These are phyloP conservation scores for Scytalidium lignicola DNA, from an alignment of 2,329 filamentous ascomycete genomes.

Conservation along the genomic window DNA sequence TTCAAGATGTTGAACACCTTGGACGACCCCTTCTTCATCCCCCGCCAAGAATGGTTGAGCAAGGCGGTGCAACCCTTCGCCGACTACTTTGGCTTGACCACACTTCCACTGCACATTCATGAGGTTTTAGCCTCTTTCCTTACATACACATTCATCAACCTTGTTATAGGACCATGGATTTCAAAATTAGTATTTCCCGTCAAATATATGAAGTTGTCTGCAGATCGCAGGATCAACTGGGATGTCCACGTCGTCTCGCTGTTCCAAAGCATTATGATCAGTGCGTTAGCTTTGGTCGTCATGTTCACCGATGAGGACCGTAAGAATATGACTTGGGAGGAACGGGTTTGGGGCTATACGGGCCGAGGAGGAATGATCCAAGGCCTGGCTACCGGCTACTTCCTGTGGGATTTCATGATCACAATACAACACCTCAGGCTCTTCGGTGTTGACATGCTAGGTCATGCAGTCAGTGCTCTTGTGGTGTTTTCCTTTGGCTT, in stretches of 20 bases:
- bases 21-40: conserved; percentile 65
- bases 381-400: conserved; percentile 74
- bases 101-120: conserved; percentile 72
- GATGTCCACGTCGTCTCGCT: conserved; percentile 83
- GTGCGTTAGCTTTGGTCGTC: conserved; percentile 66
- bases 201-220: conserved; percentile 57
- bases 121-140: conserved; percentile 63
- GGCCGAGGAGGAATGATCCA: conserved; percentile 68
- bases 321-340: conserved; percentile 57
- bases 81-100: conserved; percentile 54
- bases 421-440: conserved; percentile 63
- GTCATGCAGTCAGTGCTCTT: conserved; percentile 70
- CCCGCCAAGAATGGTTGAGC: conserved; percentile 48
- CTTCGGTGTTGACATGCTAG: conserved; percentile 56
- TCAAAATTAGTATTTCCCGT: conserved; percentile 57
- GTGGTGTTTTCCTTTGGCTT: conserved; percentile 74
- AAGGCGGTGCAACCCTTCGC: conserved; percentile 58
- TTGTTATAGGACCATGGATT: conserved; percentile 60
- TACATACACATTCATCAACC: conserved; percentile 65
- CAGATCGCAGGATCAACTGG: conserved; percentile 69
- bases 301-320: conserved; percentile 66
- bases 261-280: conserved; percentile 70
- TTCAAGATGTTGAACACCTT: conserved; percentile 37
- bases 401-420: conserved; percentile 74
- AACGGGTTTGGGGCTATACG: conserved; percentile 73